Evolutionary conservation across 169 alveolate species (phyloP).

Genomic region (Ichthyophthirius multifiliis): DNA sequence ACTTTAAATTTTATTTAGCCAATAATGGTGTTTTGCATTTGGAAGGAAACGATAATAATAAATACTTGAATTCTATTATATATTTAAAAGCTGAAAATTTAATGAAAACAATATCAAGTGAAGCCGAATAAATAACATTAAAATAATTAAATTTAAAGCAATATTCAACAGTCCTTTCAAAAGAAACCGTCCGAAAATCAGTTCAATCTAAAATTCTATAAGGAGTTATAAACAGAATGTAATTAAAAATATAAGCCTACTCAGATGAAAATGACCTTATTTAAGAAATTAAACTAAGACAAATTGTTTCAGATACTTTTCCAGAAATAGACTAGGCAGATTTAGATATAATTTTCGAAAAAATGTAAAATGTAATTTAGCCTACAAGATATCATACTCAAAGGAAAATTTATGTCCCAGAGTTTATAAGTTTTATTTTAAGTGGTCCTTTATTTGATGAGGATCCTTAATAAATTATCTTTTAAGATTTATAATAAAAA

Average conservation of each 20-base stretch:
- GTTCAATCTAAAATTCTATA: not conserved
- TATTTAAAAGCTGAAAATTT: not conserved
- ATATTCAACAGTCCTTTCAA: not conserved
- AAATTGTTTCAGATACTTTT: not conserved
- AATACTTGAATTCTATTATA: not conserved
- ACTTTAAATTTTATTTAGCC: not conserved
- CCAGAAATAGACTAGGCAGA: not conserved
- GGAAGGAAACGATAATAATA: not conserved
- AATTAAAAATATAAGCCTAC: not conserved
- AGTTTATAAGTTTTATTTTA: not conserved
- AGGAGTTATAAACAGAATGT: not conserved
- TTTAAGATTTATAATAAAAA: not conserved
- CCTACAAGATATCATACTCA: not conserved
- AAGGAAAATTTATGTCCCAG: not conserved
- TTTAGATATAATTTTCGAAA: not conserved
- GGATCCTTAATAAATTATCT: not conserved
- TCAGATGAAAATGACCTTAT: not conserved
- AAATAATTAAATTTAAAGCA: not conserved
- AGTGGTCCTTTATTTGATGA: constrained; percentile 4
- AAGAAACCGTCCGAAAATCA: not conserved
- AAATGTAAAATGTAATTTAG: not conserved
- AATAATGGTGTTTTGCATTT: not conserved
- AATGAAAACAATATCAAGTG: not conserved
- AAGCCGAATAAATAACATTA: not conserved
- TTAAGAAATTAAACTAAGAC: not conserved